A percentile compares a stretch with the other conserved stretches of the same genome.
These are phyloP conservation scores for Xylaria venustula DNA, from an alignment of 495 filamentous ascomycete species.

Conservation along the genomic window DNA sequence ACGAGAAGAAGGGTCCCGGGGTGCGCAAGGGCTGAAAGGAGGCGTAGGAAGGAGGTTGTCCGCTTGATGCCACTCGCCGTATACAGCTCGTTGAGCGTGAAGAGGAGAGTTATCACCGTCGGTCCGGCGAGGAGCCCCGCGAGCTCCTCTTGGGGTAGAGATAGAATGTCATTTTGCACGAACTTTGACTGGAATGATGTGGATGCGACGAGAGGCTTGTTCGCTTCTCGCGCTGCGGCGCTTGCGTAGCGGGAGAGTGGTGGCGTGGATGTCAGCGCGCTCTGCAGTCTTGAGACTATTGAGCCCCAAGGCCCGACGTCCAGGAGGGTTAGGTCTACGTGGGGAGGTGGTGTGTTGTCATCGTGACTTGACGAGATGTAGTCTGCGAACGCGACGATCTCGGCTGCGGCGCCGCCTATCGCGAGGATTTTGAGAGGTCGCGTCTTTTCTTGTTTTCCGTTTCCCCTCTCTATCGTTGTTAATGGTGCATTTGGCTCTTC, in stretches of 20 bases:
- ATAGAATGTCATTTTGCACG: slow-evolving; percentile 62
- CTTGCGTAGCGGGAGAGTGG: slow-evolving; percentile 56
- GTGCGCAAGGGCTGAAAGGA: slow-evolving; percentile 55
- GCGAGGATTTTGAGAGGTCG: slow-evolving; percentile 52
- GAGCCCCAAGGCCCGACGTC: slow-evolving; percentile 77
- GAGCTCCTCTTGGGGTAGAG: slow-evolving; percentile 42
- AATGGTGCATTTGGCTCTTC: neutral
- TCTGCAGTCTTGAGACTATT: slow-evolving; percentile 56
- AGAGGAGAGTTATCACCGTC: slow-evolving; percentile 76
- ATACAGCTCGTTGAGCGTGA: slow-evolving; percentile 97
- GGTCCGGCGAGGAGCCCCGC: slow-evolving; percentile 19
- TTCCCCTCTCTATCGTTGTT: neutral
- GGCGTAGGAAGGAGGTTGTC: slow-evolving; percentile 72
- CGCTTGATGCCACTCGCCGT: slow-evolving; percentile 63
- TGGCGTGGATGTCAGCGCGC: slow-evolving; percentile 44
- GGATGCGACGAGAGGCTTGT: slow-evolving; percentile 39
- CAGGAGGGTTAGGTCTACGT: slow-evolving; percentile 57
- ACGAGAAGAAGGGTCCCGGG: slow-evolving; percentile 72
- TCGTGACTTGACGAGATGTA: slow-evolving; percentile 52
- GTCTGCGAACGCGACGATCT: slow-evolving; percentile 73
- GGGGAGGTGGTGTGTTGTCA: neutral
- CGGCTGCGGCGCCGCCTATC: slow-evolving; percentile 86
- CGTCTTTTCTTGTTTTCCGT: neutral
- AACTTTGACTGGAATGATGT: slow-evolving; percentile 49
- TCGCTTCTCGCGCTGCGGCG: slow-evolving; percentile 45